Percentiles rank a stretch among this genome's conserved stretches.
phyloP scores from a whole-genome alignment of 2,329 filamentous ascomycete species.

The Apiospora pterosperma region DNA sequence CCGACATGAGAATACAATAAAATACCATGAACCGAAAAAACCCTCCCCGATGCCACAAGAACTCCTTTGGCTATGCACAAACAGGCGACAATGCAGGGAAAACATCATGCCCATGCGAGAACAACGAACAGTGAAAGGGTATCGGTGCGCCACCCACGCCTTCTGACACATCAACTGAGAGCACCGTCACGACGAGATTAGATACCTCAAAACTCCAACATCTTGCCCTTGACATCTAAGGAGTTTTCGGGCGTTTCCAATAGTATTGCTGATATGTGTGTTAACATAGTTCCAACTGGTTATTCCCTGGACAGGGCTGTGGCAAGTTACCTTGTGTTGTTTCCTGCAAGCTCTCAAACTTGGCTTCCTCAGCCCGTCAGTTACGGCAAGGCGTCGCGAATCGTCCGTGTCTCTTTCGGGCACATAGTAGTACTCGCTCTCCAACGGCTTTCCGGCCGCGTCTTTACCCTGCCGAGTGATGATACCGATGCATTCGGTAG shows the following conservation, averaged over 20 bases:
- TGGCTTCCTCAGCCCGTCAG: constrained; percentile 82
- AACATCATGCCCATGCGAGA: not conserved
- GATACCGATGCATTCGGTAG: constrained; percentile 77
- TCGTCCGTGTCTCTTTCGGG: constrained; percentile 81
- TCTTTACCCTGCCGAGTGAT: constrained; percentile 92
- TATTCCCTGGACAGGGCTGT: not conserved
- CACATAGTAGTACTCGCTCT: constrained; percentile 97
- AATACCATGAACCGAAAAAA: constrained; percentile 3
- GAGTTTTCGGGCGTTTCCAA: constrained; percentile 63
- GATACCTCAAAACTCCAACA: not conserved
- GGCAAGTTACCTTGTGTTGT: constrained; percentile 83
- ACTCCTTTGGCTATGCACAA: constrained; percentile 26
- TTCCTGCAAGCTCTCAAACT: constrained; percentile 87
- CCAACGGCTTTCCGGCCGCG: constrained; percentile 85
- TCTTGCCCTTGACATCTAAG: constrained; percentile 32
- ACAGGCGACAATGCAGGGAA: constrained; percentile 2
- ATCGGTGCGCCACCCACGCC: constrained; percentile 6
- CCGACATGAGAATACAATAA: not conserved
- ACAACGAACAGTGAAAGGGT: constrained; percentile 8
- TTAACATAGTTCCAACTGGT: not conserved
- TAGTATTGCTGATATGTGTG: constrained; percentile 57
- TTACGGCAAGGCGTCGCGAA: constrained; percentile 75
- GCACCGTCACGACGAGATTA: not conserved
- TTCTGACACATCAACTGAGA: not conserved
- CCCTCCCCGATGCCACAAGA: constrained; percentile 8